These are phyloP conservation scores for Yamadazyma mexicana DNA, from an alignment of 1,139 yeast species.

Conservation along the genomic window DNA sequence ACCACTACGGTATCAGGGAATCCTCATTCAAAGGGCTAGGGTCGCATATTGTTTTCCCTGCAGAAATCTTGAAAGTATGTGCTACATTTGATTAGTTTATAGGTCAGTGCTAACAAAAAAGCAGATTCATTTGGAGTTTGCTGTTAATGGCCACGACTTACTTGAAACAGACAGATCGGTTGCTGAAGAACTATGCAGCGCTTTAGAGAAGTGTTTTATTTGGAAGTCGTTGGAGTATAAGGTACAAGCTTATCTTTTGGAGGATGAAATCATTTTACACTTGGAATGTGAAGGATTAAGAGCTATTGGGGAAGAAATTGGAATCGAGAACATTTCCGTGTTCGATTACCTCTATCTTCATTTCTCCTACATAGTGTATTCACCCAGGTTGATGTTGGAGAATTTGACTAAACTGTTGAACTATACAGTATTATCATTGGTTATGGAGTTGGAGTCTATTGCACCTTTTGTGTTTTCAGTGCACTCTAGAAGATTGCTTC, in stretches of 20 bases:
- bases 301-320: constrained; percentile 1
- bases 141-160: not conserved
- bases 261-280: not conserved
- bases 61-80: constrained; percentile 1
- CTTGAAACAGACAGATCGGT: not conserved
- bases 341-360: not conserved
- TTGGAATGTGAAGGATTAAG: constrained; percentile 1
- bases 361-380: not conserved
- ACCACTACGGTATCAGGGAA: not conserved
- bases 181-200: not conserved
- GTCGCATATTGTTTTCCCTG: not conserved
- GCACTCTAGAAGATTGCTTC: constrained; percentile 30
- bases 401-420: constrained; percentile 19
- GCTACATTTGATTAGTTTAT: not conserved
- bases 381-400: not conserved
- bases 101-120: not conserved
- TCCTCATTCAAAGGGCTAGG: not conserved
- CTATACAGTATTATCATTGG: constrained; percentile 29
- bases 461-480: constrained; percentile 40
- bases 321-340: not conserved
- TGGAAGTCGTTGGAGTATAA: not conserved
- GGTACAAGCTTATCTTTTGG: not conserved
- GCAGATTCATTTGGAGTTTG: not conserved
- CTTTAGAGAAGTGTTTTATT: not conserved
- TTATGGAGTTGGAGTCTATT: constrained; percentile 28